Conservation (phyloP, 345 rosid genomes). For the Eucalyptus polyanthemos region DNA sequence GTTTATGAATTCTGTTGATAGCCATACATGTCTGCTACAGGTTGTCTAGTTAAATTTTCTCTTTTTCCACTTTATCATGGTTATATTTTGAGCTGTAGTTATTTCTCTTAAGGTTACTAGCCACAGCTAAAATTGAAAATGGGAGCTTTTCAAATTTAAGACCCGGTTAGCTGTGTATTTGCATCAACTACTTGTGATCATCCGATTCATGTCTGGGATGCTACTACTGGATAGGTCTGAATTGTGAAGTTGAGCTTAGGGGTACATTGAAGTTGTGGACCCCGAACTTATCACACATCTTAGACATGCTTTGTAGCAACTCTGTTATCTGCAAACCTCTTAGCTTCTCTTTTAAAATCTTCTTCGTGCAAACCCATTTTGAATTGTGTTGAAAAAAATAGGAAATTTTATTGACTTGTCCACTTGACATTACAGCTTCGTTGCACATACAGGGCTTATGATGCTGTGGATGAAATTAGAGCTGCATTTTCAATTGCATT, state of each 20-base stretch:
- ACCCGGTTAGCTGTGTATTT: too few relatives aligned
- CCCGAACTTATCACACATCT: neutral
- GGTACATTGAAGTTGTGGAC: neutral
- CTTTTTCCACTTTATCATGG: neutral
- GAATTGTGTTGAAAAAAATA: neutral
- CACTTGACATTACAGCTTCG: conserved; percentile 41
- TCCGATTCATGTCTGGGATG: conserved; percentile 98
- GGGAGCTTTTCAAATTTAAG: neutral
- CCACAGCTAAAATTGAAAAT: neutral
- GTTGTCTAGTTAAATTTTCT: conserved; percentile 12
- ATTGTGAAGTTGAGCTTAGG: neutral
- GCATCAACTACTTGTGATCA: conserved; percentile 83
- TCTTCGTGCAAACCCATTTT: neutral
- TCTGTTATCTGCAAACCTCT: neutral
- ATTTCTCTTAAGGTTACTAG: neutral
- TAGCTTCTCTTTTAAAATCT: neutral
- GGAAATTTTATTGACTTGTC: neutral
- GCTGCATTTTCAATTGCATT: conserved; percentile 85
- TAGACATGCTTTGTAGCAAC: neutral
- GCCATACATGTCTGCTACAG: conserved; percentile 81
- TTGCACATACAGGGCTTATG: conserved; percentile 90
- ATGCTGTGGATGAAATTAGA: conserved; percentile 90
- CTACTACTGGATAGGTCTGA: conserved; percentile 75
- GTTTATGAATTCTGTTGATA: conserved; percentile 92
- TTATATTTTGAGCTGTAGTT: too few relatives aligned